Conservation (phyloP, 2,329 filamentous ascomycete species). For the Cryphonectria japonica region DNA sequence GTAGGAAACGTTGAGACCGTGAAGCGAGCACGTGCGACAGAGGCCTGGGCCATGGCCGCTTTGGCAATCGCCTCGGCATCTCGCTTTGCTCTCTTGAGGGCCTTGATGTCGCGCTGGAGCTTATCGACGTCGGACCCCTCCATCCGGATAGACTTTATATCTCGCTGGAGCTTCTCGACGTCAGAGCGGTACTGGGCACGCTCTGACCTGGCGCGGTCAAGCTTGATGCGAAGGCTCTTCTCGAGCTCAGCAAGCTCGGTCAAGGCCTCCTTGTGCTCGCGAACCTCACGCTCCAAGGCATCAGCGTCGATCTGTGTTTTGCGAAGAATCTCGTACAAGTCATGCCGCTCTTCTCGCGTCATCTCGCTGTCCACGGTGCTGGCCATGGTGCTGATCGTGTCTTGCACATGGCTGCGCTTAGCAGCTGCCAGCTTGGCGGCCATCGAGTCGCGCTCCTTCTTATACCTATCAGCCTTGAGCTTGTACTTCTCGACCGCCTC, state of each 20-base stretch:
- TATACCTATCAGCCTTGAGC: constrained; percentile 55
- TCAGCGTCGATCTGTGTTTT: constrained; percentile 67
- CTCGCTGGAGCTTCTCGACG: constrained; percentile 58
- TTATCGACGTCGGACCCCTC: constrained; percentile 47
- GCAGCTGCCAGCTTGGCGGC: constrained; percentile 39
- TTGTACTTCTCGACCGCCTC: constrained; percentile 49
- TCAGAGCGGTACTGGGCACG: constrained; percentile 58
- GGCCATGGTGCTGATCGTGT: constrained; percentile 35
- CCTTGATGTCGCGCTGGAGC: constrained; percentile 55
- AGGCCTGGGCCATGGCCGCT: constrained; percentile 34
- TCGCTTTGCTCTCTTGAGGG: constrained; percentile 46
- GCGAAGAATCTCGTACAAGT: constrained; percentile 64
- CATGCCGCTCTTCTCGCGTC: constrained; percentile 57
- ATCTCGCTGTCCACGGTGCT: constrained; percentile 42
- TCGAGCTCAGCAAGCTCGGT: constrained; percentile 60
- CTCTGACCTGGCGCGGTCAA: constrained; percentile 72
- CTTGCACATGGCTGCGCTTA: constrained; percentile 33
- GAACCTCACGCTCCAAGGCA: constrained; percentile 72
- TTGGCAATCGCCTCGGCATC: constrained; percentile 39
- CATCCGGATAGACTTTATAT: constrained; percentile 51
- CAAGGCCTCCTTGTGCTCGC: constrained; percentile 69
- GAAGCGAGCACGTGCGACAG: constrained; percentile 27
- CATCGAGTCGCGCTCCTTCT: constrained; percentile 51
- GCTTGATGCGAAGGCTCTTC: constrained; percentile 64
- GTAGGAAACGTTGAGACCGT: constrained; percentile 24